Percentiles rank a stretch among this genome's conserved stretches.
Conservation (phyloP, 1,139 yeast species). For the Debaryomycetaceae sp. region DNA sequence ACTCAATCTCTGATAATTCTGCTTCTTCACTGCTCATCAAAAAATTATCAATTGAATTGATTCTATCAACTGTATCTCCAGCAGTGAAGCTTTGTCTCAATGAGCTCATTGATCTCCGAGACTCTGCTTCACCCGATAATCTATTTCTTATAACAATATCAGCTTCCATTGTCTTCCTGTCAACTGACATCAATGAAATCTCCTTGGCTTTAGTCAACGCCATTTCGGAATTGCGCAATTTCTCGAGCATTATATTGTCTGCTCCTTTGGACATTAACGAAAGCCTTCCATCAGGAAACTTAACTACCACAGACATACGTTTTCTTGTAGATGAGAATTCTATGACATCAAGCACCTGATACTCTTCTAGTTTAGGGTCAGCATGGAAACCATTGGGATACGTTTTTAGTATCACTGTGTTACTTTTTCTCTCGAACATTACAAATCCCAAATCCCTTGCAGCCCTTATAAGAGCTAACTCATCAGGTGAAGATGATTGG, state of each 20-base stretch:
- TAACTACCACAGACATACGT: conserved; percentile 87
- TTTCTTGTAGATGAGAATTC: conserved; percentile 88
- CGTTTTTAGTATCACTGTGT: conserved; percentile 60
- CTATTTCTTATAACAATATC: conserved; percentile 61
- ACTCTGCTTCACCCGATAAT: conserved; percentile 32
- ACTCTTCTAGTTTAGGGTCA: conserved; percentile 61
- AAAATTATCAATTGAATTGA: conserved; percentile 55
- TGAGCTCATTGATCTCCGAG: conserved; percentile 23
- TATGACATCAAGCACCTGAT: conserved; percentile 71
- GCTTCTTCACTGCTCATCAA: conserved; percentile 49
- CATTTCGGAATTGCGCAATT: conserved; percentile 53
- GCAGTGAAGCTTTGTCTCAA: conserved; percentile 30
- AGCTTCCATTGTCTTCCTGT: conserved; percentile 78
- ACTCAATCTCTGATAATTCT: conserved; percentile 59
- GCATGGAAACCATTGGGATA: conserved; percentile 79
- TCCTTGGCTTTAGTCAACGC: conserved; percentile 65
- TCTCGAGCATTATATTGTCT: conserved; percentile 84
- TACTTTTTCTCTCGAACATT: conserved; percentile 64
- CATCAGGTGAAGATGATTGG: conserved; percentile 96
- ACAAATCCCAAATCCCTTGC: conserved; percentile 93
- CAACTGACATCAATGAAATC: conserved; percentile 53
- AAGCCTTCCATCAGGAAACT: conserved; percentile 75
- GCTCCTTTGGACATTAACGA: conserved; percentile 92
- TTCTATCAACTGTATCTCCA: conserved; percentile 20
- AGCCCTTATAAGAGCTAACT: conserved; percentile 86